Evolutionary conservation across 2,329 filamentous ascomycete species (phyloP).

Genomic region (Passalora sequoiae): DNA sequence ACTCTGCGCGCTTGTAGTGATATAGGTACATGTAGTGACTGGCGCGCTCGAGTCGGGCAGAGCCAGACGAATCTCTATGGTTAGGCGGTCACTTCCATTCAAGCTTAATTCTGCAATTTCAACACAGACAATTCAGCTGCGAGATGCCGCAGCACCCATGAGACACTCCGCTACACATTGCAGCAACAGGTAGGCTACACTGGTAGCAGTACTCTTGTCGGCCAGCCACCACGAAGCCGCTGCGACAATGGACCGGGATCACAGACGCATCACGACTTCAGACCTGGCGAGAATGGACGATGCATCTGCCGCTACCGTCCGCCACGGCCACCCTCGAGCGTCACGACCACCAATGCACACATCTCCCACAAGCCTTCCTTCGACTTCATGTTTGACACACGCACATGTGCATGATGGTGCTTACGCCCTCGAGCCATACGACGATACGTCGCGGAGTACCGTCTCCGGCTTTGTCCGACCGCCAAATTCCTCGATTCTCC

Average conservation of each 20-base stretch:
- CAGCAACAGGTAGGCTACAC: too few species aligned
- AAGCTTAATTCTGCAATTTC: too few species aligned
- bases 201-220: too few species aligned
- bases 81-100: too few species aligned
- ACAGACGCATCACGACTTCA: neutral
- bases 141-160: neutral
- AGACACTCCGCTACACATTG: neutral
- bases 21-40: too few species aligned
- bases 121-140: neutral
- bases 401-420: neutral
- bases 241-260: neutral
- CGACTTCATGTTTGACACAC: slow-evolving; percentile 1
- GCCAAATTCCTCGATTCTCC: too few species aligned
- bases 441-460: neutral
- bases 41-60: too few species aligned
- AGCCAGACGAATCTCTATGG: too few species aligned
- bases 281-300: neutral
- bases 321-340: slow-evolving; percentile 4
- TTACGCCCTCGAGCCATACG: neutral
- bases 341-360: slow-evolving; percentile 1
- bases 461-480: neutral
- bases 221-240: too few species aligned
- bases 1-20: too few species aligned
- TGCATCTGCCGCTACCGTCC: neutral
- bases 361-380: neutral